Evolutionary conservation across 805 yeast species (phyloP).

Genomic region (Millerozyma acaciae): DNA sequence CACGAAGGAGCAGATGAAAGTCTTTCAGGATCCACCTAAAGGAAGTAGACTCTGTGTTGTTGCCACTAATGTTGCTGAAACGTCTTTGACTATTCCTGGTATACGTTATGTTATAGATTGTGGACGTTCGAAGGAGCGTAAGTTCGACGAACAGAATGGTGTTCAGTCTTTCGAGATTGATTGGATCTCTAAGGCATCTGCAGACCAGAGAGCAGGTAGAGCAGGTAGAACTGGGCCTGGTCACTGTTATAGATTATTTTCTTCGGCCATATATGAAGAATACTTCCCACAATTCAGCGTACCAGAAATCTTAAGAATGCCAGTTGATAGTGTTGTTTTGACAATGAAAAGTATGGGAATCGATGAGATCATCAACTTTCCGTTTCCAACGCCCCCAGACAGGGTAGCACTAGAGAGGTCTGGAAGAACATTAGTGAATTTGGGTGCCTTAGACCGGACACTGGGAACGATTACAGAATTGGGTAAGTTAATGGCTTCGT

Average conservation of each 20-base stretch:
- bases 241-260: slow-evolving; percentile 86
- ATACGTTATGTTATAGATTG: slow-evolving; percentile 92
- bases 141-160: slow-evolving; percentile 75
- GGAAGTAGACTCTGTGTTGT: slow-evolving; percentile 87
- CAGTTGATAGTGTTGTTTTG: slow-evolving; percentile 91
- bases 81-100: slow-evolving; percentile 94
- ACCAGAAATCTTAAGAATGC: slow-evolving; percentile 94
- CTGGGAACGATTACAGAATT: slow-evolving; percentile 62
- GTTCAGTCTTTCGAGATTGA: slow-evolving; percentile 89
- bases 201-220: slow-evolving; percentile 93
- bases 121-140: slow-evolving; percentile 90
- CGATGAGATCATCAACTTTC: slow-evolving; percentile 84
- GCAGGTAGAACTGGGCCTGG: slow-evolving; percentile 99
- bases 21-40: slow-evolving; percentile 78
- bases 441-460: slow-evolving; percentile 70
- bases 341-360: slow-evolving; percentile 98
- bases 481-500: slow-evolving; percentile 82
- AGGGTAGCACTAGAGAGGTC: slow-evolving; percentile 57
- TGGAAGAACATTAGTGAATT: slow-evolving; percentile 56
- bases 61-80: slow-evolving; percentile 97
- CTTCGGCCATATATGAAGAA: slow-evolving; percentile 89
- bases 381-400: slow-evolving; percentile 94
- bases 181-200: slow-evolving; percentile 94
- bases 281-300: slow-evolving; percentile 77
- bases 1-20: slow-evolving; percentile 92